These are phyloP conservation scores for Penicillium tannophilum DNA, from an alignment of 495 filamentous ascomycete species.

Conservation along the genomic window DNA sequence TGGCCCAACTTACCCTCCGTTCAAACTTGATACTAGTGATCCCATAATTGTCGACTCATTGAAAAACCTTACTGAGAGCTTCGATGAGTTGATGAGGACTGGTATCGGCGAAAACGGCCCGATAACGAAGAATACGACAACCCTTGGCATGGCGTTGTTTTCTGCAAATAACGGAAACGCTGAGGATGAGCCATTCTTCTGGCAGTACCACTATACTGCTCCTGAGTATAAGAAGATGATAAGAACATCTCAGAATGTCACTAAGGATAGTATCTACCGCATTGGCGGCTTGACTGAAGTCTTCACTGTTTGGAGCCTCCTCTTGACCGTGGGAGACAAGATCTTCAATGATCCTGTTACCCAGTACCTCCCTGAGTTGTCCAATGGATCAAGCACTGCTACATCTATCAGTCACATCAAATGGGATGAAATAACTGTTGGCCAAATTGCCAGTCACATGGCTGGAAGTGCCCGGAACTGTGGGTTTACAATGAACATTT, in stretches of 20 bases:
- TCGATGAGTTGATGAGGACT: constrained; percentile 15
- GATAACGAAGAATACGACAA: constrained; percentile 17
- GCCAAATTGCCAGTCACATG: constrained; percentile 47
- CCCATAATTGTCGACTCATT: constrained; percentile 6
- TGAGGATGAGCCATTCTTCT: constrained; percentile 39
- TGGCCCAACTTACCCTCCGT: constrained; percentile 50
- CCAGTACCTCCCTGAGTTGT: constrained; percentile 55
- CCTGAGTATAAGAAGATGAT: constrained; percentile 23
- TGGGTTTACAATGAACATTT: constrained; percentile 13
- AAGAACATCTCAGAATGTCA: constrained; percentile 27
- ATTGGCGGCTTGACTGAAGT: constrained; percentile 49
- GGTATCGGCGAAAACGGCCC: constrained; percentile 17
- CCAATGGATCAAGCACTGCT: constrained; percentile 7
- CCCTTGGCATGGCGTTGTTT: constrained; percentile 55
- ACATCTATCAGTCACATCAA: not conserved
- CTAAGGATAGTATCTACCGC: constrained; percentile 45
- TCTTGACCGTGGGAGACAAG: constrained; percentile 44
- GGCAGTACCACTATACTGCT: constrained; percentile 49
- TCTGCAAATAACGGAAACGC: constrained; percentile 37
- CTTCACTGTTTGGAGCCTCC: constrained; percentile 46
- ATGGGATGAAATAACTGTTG: constrained; percentile 45
- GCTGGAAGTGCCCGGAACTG: constrained; percentile 42
- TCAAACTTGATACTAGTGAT: constrained; percentile 38
- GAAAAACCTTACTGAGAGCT: constrained; percentile 11
- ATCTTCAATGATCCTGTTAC: constrained; percentile 49